phyloP scores from a whole-genome alignment of 2,329 filamentous ascomycete species.

The Penicillium sp. region DNA sequence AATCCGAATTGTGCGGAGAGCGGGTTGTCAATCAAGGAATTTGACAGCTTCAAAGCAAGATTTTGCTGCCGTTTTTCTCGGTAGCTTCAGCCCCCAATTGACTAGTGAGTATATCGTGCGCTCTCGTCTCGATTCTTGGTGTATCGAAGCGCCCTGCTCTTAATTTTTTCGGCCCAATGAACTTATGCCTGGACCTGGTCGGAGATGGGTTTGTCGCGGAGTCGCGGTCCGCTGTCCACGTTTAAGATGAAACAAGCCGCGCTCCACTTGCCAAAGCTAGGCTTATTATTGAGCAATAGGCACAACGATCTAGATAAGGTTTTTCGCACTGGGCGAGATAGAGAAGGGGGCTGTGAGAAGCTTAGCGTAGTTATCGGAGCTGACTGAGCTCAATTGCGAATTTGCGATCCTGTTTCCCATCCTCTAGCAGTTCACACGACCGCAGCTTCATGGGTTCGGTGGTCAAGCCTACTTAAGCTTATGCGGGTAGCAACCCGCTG shows the following conservation, averaged over 20 bases:
- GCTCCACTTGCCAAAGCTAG: conserved; percentile 15
- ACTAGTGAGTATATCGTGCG: not conserved
- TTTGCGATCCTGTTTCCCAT: not conserved
- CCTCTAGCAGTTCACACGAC: not conserved
- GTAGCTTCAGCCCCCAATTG: not conserved
- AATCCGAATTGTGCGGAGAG: conserved; percentile 7
- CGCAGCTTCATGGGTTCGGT: not conserved
- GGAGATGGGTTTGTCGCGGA: not conserved
- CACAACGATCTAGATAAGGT: conserved; percentile 17
- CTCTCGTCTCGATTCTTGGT: not conserved
- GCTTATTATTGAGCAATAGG: conserved; percentile 7
- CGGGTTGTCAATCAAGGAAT: not conserved
- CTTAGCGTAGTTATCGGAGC: conserved; percentile 9
- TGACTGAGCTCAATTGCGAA: not conserved
- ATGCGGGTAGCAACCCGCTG: not conserved
- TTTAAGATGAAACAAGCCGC: conserved; percentile 24
- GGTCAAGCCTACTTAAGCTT: conserved; percentile 20
- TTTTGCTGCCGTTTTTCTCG: not conserved
- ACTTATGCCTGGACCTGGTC: not conserved
- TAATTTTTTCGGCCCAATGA: not conserved
- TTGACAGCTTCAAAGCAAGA: conserved; percentile 1
- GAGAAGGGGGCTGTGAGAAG: not conserved
- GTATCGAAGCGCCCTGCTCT: not conserved
- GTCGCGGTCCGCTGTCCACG: conserved; percentile 16
- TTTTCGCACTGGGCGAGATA: not conserved